Base-by-base conservation (phyloP, 2,329 filamentous ascomycete species). In the Colletotrichum eremochloae region DNA sequence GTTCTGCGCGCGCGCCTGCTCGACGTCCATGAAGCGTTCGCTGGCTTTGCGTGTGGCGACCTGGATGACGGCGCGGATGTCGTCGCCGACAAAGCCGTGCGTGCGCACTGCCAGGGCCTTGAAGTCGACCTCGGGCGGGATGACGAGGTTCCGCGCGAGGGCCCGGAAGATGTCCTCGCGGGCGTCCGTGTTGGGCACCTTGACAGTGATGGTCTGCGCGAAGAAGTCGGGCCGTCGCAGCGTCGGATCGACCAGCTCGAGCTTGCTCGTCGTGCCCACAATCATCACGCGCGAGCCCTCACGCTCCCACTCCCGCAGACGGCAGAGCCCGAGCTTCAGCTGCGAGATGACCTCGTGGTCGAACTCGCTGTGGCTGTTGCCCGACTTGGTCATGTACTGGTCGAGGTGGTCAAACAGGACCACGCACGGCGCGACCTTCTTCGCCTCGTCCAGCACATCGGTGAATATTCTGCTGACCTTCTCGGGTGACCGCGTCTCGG, bases 341-440 rank as follows among this genome's bases (percentile, higher is more conserved):
- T 97, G 93, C 0, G 91, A 90, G 15, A 97, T 92, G 74, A 97
- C 96, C 65, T 95, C 87, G 78, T 94, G 94, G 79, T 97, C 95
- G 90, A 97, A 96, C 75, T 97, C 94, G 77, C 93, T 92, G 77
- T 96, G 93, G 1, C 93, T 91, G 67, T 90, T 93, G 74, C 97
- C 94, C 68, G 93, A 88, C 80, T 97, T 97, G 0, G 95, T 94
- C 77, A 98, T 96, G 5, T 93, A 92, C 69, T 76, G 75, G 81
- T 99, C 95, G 64, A 98, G 94, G 76, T 97, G 93, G 76, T 97
- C 95, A 69, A 98, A 93, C 78, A 98, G 97, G 5, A 99, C 88
- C 6, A 99, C 86, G 77, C 94, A 97, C 0, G 96, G 96, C 0
- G 96, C 95, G 48, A 95, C 87, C 67, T 90, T 89, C 79, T 94